These are phyloP conservation scores for Schizochytrium sp. DNA, from an alignment of 108 stramenopile species.

Conservation along the genomic window DNA sequence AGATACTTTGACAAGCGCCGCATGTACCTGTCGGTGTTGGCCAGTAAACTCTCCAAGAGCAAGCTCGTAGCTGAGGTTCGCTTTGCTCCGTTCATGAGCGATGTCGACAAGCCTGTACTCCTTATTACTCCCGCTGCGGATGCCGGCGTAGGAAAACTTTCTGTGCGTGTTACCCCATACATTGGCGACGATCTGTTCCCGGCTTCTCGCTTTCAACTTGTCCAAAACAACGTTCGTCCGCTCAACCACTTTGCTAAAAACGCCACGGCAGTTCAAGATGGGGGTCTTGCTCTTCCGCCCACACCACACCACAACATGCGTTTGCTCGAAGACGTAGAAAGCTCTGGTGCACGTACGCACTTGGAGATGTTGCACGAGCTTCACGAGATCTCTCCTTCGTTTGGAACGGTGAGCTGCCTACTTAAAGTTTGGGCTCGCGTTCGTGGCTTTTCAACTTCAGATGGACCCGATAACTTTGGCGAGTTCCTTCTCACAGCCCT, in stretches of 20 bases:
- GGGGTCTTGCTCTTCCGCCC: not conserved
- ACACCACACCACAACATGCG: conserved; percentile 58
- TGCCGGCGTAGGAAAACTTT: conserved; percentile 24
- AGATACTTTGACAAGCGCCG: conserved; percentile 54
- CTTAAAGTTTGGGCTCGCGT: conserved; percentile 45
- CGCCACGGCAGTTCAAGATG: not conserved
- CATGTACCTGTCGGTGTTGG: conserved; percentile 25
- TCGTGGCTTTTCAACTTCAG: not conserved
- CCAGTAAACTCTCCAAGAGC: not conserved
- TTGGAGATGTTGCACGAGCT: conserved; percentile 22
- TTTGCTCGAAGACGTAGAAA: conserved; percentile 17
- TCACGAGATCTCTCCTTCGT: not conserved
- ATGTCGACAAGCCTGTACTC: conserved; percentile 31
- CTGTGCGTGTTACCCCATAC: not conserved
- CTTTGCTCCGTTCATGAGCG: conserved; percentile 10
- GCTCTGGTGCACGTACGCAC: not conserved
- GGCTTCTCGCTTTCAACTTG: not conserved
- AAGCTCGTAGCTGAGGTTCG: not conserved
- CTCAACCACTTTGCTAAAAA: not conserved
- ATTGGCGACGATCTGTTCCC: conserved; percentile 46
- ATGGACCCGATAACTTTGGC: not conserved
- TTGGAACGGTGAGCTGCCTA: not conserved
- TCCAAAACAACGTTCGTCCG: conserved; percentile 28
- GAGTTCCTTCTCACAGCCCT: not conserved
- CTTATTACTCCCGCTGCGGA: conserved; percentile 26